Conservation (phyloP, 768 basidiomycete genomes). For the Psilocybe azurescens region DNA sequence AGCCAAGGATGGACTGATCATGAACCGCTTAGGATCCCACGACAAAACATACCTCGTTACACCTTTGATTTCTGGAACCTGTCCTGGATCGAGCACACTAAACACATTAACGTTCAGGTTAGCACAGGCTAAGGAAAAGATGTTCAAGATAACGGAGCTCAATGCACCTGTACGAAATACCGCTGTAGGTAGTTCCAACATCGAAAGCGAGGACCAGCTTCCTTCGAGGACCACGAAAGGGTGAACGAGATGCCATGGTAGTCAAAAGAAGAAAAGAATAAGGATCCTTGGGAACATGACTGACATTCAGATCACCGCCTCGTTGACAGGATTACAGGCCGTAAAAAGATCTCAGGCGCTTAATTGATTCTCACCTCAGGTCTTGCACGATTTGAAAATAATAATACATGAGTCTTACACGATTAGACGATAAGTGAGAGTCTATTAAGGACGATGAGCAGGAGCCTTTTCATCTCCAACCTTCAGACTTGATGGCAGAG, state of each 20-base stretch:
- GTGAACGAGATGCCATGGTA: conserved; percentile 10
- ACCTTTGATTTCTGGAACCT: conserved; percentile 45
- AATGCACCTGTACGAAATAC: conserved; percentile 39
- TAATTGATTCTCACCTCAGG: not conserved
- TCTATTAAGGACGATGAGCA: too few relatives aligned
- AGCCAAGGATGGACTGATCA: not conserved
- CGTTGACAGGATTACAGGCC: not conserved
- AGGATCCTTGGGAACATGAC: not conserved
- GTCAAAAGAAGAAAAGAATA: not conserved
- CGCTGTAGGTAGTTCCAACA: conserved; percentile 49
- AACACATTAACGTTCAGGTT: not conserved
- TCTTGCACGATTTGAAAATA: too few relatives aligned
- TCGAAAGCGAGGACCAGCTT: conserved; percentile 50
- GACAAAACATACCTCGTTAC: conserved; percentile 41
- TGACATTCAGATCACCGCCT: not conserved
- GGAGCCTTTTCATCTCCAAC: too few relatives aligned
- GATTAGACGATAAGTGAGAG: too few relatives aligned
- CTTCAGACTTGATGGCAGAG: too few relatives aligned
- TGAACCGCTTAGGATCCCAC: not conserved
- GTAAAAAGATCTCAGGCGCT: not conserved
- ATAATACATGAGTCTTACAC: too few relatives aligned
- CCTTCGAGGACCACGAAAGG: conserved; percentile 36
- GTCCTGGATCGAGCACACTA: conserved; percentile 45
- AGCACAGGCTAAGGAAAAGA: not conserved
- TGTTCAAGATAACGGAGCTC: not conserved